Percentiles rank a stretch among this genome's conserved stretches.
These are phyloP conservation scores for Phytopythium aichiense DNA, from an alignment of 352 stramenopile genomes.

Conservation along the genomic window DNA sequence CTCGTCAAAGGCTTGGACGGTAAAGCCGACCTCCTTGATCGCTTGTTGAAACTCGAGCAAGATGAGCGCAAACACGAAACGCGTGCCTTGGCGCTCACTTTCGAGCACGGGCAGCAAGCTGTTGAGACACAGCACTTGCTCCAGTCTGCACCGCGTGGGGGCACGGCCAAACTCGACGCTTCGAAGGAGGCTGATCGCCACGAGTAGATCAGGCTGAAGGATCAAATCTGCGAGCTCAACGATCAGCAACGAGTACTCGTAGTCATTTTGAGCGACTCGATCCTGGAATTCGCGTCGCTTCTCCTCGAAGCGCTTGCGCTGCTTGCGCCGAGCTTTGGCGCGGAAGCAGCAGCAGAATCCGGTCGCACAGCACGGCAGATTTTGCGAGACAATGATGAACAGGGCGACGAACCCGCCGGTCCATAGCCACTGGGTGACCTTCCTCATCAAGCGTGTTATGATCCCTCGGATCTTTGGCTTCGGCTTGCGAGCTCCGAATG, in stretches of 20 bases:
- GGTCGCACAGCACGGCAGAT: slow-evolving; percentile 37
- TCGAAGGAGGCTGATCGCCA: slow-evolving; percentile 22
- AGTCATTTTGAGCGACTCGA: slow-evolving; percentile 64
- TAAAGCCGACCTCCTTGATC: slow-evolving; percentile 3
- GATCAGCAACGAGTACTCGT: slow-evolving; percentile 67
- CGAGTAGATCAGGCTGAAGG: slow-evolving; percentile 37
- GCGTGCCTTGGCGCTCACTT: slow-evolving; percentile 37
- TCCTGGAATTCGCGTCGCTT: slow-evolving; percentile 28
- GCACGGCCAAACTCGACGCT: slow-evolving; percentile 12
- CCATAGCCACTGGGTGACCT: slow-evolving; percentile 1
- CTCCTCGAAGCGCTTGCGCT: slow-evolving; percentile 33
- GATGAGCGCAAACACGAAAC: slow-evolving; percentile 49
- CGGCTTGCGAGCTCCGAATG: slow-evolving; percentile 11
- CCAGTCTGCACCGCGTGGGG: slow-evolving; percentile 4
- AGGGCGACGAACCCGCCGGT: slow-evolving; percentile 8
- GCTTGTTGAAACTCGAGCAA: slow-evolving; percentile 23
- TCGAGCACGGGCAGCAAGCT: slow-evolving; percentile 48
- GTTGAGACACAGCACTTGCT: slow-evolving; percentile 25
- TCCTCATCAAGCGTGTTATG: background rate
- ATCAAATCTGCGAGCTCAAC: slow-evolving; percentile 40
- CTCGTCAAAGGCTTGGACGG: slow-evolving; percentile 6
- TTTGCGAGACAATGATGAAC: slow-evolving; percentile 42
- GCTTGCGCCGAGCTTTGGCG: slow-evolving; percentile 30
- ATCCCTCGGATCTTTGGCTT: slow-evolving; percentile 2
- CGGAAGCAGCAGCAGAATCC: slow-evolving; percentile 61